Evolutionary conservation across 208 protist genomes (phyloP).

Genomic region (Trypanosoma boissoni): DNA sequence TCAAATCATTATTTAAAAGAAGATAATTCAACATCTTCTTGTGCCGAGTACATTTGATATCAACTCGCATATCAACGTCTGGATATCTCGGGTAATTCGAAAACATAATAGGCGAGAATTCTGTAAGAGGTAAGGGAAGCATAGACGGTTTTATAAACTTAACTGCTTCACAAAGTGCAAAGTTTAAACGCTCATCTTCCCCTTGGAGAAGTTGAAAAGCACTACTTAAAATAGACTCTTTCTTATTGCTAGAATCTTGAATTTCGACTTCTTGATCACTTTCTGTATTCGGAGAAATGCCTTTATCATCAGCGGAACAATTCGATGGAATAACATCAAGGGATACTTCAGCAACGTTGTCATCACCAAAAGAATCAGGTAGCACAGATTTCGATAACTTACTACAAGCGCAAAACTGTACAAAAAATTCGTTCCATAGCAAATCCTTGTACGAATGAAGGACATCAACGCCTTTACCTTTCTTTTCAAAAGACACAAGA

Average conservation of each 20-base stretch:
- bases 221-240: conserved; percentile 11
- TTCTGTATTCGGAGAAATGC: too few species aligned
- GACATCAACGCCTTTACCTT: conserved; percentile 58
- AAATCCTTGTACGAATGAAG: conserved; percentile 57
- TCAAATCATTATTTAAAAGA: conserved; percentile 27
- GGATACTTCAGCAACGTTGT: conserved; percentile 9
- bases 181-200: conserved; percentile 43
- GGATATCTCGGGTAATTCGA: conserved; percentile 43
- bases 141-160: conserved; percentile 27
- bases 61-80: conserved; percentile 25
- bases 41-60: conserved; percentile 69
- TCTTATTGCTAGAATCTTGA: neutral
- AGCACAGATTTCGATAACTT: conserved; percentile 9
- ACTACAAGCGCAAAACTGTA: conserved; percentile 32
- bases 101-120: conserved; percentile 56
- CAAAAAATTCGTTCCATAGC: conserved; percentile 55
- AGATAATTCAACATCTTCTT: conserved; percentile 66
- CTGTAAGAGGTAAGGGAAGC: conserved; percentile 54
- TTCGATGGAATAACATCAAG: conserved; percentile 2
- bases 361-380: conserved; percentile 13
- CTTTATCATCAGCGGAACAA: too few species aligned
- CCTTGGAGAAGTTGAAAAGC: conserved; percentile 22
- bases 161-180: conserved; percentile 61
- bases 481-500: conserved; percentile 18
- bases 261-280: conserved; percentile 1